Percentiles rank a stretch among this genome's conserved stretches.
These are phyloP conservation scores for Shiraia bambusicola DNA, from an alignment of 2,329 filamentous ascomycete genomes.

Conservation along the genomic window DNA sequence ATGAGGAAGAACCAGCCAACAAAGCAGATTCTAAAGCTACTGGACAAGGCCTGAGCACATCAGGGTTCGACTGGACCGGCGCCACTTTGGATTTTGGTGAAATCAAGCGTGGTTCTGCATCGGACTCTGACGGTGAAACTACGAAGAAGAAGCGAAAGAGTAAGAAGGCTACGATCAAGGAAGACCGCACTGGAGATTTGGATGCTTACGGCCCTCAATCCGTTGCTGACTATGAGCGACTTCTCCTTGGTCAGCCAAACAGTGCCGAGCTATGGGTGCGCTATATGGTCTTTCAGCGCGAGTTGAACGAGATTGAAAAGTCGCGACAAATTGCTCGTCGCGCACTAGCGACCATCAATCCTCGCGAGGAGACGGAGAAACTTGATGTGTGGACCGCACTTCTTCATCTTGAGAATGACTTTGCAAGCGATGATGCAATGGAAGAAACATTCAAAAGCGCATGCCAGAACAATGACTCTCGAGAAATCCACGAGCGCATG, in stretches of 20 bases:
- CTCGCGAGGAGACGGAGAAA: constrained; percentile 88
- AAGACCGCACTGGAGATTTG: constrained; percentile 89
- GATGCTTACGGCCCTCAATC: constrained; percentile 87
- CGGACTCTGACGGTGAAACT: constrained; percentile 54
- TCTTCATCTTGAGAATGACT: constrained; percentile 90
- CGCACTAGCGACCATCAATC: constrained; percentile 86
- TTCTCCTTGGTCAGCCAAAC: constrained; percentile 88
- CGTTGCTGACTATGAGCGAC: constrained; percentile 87
- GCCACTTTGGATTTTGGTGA: constrained; percentile 57
- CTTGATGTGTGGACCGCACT: constrained; percentile 93
- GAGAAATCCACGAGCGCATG: constrained; percentile 85
- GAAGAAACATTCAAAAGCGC: constrained; percentile 89
- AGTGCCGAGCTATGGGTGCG: constrained; percentile 92
- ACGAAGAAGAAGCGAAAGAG: constrained; percentile 68
- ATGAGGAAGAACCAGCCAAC: constrained; percentile 38
- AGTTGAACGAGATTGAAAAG: constrained; percentile 83
- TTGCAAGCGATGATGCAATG: constrained; percentile 78
- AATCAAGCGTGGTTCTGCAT: constrained; percentile 55
- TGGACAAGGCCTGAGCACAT: constrained; percentile 63
- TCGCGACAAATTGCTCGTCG: constrained; percentile 88
- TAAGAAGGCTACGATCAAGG: constrained; percentile 73
- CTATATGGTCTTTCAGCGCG: constrained; percentile 98
- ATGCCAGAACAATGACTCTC: constrained; percentile 88
- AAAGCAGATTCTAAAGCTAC: constrained; percentile 23
- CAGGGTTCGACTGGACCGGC: constrained; percentile 87